These are phyloP conservation scores for Solanum virginianum DNA, from an alignment of 257 asterid species.

Conservation along the genomic window DNA sequence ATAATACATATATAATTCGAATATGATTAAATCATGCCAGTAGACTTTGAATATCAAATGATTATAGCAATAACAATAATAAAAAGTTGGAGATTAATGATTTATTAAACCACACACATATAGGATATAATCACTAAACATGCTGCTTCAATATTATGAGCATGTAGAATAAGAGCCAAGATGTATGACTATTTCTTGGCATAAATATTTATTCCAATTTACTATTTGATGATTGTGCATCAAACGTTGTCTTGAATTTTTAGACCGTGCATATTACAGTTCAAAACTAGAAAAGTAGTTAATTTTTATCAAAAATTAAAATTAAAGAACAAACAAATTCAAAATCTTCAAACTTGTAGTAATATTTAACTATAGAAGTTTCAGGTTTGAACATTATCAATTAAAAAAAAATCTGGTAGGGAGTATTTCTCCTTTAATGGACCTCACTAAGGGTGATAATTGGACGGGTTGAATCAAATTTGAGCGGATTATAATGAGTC, in stretches of 20 bases:
- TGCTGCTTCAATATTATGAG: neutral
- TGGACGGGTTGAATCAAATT: no score
- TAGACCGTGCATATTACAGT: neutral
- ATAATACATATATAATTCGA: neutral
- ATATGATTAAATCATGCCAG: neutral
- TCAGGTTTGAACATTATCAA: no score
- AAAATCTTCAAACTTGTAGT: neutral
- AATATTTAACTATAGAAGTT: neutral
- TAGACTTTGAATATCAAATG: neutral
- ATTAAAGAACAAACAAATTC: no score
- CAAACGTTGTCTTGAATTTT: neutral
- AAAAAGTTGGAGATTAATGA: no score
- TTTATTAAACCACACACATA: neutral
- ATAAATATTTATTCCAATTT: neutral
- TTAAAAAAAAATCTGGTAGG: no score
- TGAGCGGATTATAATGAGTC: no score
- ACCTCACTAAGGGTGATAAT: neutral
- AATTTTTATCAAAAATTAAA: neutral
- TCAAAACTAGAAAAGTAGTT: neutral
- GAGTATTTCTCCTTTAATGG: neutral
- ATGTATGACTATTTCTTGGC: neutral
- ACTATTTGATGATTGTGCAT: neutral
- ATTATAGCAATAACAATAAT: neutral
- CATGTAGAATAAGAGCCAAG: neutral
- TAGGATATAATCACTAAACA: neutral